Evolutionary conservation across 805 yeast genomes (phyloP), one percentile per base, ranked within the genome.

Genomic region (Candida nanaspora): DNA sequence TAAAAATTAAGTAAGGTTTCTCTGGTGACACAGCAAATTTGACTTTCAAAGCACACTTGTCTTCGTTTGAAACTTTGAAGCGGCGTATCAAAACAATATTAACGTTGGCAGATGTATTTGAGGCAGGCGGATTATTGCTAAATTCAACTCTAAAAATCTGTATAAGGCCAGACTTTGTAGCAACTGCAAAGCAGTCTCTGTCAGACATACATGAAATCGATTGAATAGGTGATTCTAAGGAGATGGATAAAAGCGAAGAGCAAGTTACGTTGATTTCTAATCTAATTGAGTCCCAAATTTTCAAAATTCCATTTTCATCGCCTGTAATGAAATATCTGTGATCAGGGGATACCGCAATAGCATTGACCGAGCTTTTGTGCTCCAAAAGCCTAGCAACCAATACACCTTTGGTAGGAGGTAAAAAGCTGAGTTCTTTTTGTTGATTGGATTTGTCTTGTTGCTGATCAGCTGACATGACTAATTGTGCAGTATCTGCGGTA

Each of bases 221-320:
- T 0, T 70, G 67, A 6, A 86, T 68, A 0, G 77, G 46, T 0
- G 77, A 65, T 0, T 72, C 72, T 36, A 81, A 58, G 32, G 73
- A 69, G 1, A 73, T 54, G 1, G 74, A 62, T 7, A 75, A 46
- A 8, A 67, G 57, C 0, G 86, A 70, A 4, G 70, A 63, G 25
- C 74, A 72, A 9, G 73, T 63, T 3, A 79, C 74, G 32, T 82
- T 83, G 41, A 72, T 73, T 39, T 80, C 86, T 29, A 89, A 61
- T 43, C 78, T 75, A 9, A 63, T 51, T 1, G 80, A 60, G 53
- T 86, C 94, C 97, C 97, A 93, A 0, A 91, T 59, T 47, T 78
- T 82, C 31, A 93, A 52, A 2, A 64, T 54, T 0, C 97, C 96
- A 23, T 73, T 72, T 37, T 80, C 83, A 7, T 93, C 86, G 2